Evolutionary conservation across 176 grass and related monocot genomes (phyloP), one percentile per base, ranked within the genome.

Genomic region (Oryza rufipogon): DNA sequence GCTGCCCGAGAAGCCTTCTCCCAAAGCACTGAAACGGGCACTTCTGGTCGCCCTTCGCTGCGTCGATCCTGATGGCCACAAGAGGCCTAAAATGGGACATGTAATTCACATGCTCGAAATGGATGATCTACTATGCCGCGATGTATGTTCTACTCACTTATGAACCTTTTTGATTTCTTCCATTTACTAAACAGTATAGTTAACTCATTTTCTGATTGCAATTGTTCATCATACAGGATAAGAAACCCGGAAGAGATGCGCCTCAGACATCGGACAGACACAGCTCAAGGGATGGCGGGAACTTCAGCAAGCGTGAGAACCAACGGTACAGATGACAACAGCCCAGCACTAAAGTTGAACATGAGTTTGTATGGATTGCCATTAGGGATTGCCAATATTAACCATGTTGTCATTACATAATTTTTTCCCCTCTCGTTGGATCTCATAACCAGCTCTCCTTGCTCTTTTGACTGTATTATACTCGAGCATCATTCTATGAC

Each of bases 61-160:
- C 0, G 91, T 98, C 0, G 96, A 98, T 20, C 96, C 96, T 28
- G 96, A 98, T 81, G 96, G 82, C 61, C 75, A 83, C n/a, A 98
- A 95, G 71, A 79, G 96, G 49, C 96, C 96, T 66, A 98, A 95
- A 71, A 98, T 98, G 96, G 96, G 96, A 46, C 93, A 95, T 79
- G 91, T 98, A 7, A 93, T 98, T 76, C 96, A 98, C 83, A 98
- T 98, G 96, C 93, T 98, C 3, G 96, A 98, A 85, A 93, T 95
- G 93, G 96, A 98, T 22, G 93, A 92, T 19, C 77, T 89, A 32
- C 70, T 88, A 67, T 44, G 56, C 89, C 87, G 81, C 74, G 89
- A 95, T 74, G 96, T 95, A 95, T 58, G 85, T 61, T 5, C 33
- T 66, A 71, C 12, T 25, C 66, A 25, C 22, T 65, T 48, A 13